A percentile compares a stretch with the other conserved stretches of the same genome.
Conservation (phyloP, 768 basidiomycete genomes). For the Paxillus ammoniavirescens region DNA sequence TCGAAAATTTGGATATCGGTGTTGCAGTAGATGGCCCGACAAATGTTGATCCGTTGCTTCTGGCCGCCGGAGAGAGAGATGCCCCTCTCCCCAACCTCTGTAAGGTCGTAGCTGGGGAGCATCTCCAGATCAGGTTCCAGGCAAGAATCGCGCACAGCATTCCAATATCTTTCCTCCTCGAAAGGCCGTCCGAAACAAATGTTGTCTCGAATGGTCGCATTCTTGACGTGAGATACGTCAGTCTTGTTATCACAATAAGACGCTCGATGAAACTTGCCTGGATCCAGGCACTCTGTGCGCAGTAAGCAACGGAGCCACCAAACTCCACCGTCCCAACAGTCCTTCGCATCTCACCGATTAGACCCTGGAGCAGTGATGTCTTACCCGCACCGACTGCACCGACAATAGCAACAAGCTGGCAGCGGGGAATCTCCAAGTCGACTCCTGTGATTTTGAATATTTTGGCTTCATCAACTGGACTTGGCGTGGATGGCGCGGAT, state of each 20-base stretch:
- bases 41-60: conserved; percentile 81
- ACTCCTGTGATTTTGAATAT: conserved; percentile 69
- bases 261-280: conserved; percentile 42
- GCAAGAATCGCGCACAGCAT: conserved; percentile 73
- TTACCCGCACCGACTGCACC: conserved; percentile 62
- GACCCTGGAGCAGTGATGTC: conserved; percentile 66
- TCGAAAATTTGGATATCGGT: conserved; percentile 89
- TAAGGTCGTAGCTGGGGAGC: conserved; percentile 74
- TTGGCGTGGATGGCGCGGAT: conserved; percentile 23
- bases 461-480: conserved; percentile 34
- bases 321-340: conserved; percentile 66
- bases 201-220: conserved; percentile 86
- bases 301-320: conserved; percentile 78
- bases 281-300: conserved; percentile 90
- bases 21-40: conserved; percentile 82
- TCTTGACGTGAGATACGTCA: conserved; percentile 35
- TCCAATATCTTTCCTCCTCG: conserved; percentile 81
- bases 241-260: neutral
- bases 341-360: conserved; percentile 82
- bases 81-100: conserved; percentile 84
- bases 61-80: conserved; percentile 86
- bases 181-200: conserved; percentile 85
- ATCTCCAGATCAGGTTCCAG: conserved; percentile 79
- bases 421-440: conserved; percentile 66
- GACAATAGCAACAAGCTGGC: conserved; percentile 81